Evolutionary conservation across 345 rosid species (phyloP).

Genomic region (Toxicodendron radicans): DNA sequence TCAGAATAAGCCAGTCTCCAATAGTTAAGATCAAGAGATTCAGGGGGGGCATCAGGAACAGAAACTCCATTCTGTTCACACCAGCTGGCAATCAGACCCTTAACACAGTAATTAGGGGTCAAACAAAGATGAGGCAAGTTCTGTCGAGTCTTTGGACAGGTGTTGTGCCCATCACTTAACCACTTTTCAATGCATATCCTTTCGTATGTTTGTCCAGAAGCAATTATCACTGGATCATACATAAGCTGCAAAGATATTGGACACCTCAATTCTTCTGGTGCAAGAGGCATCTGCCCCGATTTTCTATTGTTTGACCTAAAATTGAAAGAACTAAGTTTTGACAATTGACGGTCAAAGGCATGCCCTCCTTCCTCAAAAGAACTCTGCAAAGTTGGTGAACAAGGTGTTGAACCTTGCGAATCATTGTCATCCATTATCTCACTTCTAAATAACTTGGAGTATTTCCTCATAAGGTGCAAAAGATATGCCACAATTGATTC

Average conservation of each 20-base stretch:
- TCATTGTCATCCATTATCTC: constrained; percentile 86
- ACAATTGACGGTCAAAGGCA: constrained; percentile 78
- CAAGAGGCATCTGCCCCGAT: constrained; percentile 71
- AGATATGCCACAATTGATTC: constrained; percentile 96
- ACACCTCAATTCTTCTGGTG: constrained; percentile 97
- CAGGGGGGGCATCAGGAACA: constrained; percentile 74
- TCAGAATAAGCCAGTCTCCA: constrained; percentile 84
- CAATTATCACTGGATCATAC: constrained; percentile 95
- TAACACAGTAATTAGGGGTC: constrained; percentile 99
- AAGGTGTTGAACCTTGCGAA: constrained; percentile 85
- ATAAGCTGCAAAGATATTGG: constrained; percentile 96
- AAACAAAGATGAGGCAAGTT: constrained; percentile 73
- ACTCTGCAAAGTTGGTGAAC: constrained; percentile 74
- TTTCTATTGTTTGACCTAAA: constrained; percentile 51
- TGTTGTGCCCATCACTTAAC: constrained; percentile 86
- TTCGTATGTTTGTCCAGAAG: constrained; percentile 98
- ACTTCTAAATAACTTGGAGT: constrained; percentile 86
- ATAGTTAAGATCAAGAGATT: constrained; percentile 82
- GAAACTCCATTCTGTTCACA: constrained; percentile 87
- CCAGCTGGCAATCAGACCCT: constrained; percentile 94
- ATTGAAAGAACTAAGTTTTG: constrained; percentile 75
- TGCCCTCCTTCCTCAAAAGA: constrained; percentile 52
- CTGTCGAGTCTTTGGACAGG: constrained; percentile 97
- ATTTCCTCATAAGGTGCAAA: constrained; percentile 89
- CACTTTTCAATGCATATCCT: constrained; percentile 95